Conservation (phyloP, 1,284 basidiomycete genomes). For the Cerioporus squamosus region DNA sequence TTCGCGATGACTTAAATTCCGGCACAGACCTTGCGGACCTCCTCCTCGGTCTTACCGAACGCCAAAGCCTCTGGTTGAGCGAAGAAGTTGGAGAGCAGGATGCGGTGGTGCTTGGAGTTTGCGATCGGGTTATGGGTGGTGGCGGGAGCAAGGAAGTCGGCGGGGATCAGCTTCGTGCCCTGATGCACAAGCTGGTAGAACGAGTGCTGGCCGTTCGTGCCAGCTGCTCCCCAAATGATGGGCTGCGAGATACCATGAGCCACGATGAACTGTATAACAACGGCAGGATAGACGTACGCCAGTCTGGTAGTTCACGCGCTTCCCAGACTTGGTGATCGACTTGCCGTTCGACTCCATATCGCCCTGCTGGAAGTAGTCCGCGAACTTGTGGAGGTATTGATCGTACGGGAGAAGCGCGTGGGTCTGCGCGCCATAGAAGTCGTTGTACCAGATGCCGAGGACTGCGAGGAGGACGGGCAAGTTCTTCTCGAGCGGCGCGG, state of each 20-base stretch:
- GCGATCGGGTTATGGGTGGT: conserved; percentile 92
- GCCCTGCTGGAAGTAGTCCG: conserved; percentile 99
- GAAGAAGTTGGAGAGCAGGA: conserved; percentile 97
- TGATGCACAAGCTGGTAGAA: conserved; percentile 99
- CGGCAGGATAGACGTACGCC: conserved; percentile 63
- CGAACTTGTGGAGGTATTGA: conserved; percentile 99
- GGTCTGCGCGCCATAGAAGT: conserved; percentile 96
- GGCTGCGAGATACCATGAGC: conserved; percentile 54
- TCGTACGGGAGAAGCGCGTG: conserved; percentile 97
- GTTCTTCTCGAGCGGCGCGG: conserved; percentile 88
- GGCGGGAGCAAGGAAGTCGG: conserved; percentile 95
- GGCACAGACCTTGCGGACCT: conserved; percentile 59
- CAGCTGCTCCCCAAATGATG: conserved; percentile 98
- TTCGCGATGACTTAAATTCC: too few relatives aligned
- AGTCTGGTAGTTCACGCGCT: conserved; percentile 95
- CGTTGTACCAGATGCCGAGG: conserved; percentile 98
- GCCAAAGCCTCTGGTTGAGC: conserved; percentile 97
- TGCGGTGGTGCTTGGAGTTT: conserved; percentile 92
- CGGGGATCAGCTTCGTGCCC: conserved; percentile 91
- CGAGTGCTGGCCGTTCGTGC: conserved; percentile 98
- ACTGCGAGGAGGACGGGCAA: conserved; percentile 91
- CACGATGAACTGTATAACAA: neutral
- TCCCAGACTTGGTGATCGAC: conserved; percentile 91
- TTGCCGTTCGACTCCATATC: conserved; percentile 99
- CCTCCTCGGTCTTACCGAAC: conserved; percentile 94